Conservation (phyloP, 495 filamentous ascomycete genomes). For the Xylaria acuta region DNA sequence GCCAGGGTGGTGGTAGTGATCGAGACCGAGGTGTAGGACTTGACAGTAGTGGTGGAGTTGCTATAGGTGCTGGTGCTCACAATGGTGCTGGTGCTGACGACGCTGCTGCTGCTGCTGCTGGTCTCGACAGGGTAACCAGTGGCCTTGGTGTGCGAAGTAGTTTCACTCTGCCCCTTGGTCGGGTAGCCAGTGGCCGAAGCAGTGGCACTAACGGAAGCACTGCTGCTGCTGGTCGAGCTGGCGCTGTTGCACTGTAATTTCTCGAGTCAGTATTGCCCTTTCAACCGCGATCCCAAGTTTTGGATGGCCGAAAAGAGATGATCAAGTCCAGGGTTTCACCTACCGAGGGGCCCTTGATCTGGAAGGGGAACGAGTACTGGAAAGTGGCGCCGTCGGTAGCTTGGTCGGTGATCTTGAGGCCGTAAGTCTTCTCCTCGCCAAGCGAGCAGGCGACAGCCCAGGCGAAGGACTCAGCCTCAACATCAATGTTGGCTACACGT, state of each 20-base stretch:
- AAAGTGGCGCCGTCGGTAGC: conserved; percentile 45
- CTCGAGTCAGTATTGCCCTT: conserved; percentile 7
- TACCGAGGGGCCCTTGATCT: conserved; percentile 44
- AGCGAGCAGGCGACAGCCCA: conserved; percentile 50
- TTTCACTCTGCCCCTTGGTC: neutral
- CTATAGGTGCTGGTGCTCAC: conserved; percentile 24
- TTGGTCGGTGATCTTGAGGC: conserved; percentile 47
- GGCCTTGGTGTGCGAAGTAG: neutral
- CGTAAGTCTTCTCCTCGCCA: conserved; percentile 49
- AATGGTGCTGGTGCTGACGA: conserved; percentile 22
- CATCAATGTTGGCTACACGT: conserved; percentile 40
- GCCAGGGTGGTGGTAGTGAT: neutral
- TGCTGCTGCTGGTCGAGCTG: conserved; percentile 31
- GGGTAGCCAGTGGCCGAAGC: neutral
- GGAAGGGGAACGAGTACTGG: conserved; percentile 60
- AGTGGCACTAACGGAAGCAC: conserved; percentile 13
- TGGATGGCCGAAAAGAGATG: neutral
- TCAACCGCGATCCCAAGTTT: neutral
- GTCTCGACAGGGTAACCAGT: conserved; percentile 11
- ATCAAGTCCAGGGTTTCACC: neutral
- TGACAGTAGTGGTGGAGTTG: conserved; percentile 1
- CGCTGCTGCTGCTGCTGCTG: conserved; percentile 20
- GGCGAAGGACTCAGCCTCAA: conserved; percentile 37
- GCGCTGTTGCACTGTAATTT: conserved; percentile 15
- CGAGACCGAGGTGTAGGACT: neutral